A percentile compares a stretch with the other conserved stretches of the same genome.
phyloP scores from a whole-genome alignment of 2,329 filamentous ascomycete species.

The Cladosporium sp. region DNA sequence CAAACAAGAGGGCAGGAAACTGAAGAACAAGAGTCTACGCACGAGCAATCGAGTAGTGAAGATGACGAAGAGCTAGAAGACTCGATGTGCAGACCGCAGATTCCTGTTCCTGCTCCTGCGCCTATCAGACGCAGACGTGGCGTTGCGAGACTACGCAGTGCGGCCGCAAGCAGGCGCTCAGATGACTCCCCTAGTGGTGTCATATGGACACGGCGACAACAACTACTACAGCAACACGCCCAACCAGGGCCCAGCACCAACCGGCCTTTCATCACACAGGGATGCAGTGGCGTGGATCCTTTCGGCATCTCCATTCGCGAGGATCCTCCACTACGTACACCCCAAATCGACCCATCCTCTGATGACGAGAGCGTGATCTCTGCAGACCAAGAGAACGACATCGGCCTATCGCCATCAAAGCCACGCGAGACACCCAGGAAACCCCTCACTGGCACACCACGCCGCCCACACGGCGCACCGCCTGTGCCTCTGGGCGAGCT shows the following conservation, averaged over 20 bases:
- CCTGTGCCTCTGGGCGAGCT: slow-evolving; percentile 35
- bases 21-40: slow-evolving; percentile 17
- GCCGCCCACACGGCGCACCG: slow-evolving; percentile 30
- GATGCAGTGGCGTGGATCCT: slow-evolving; percentile 18
- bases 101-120: slow-evolving; percentile 24
- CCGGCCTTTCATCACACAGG: slow-evolving; percentile 30
- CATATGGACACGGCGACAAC: slow-evolving; percentile 22
- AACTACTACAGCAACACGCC: slow-evolving; percentile 1
- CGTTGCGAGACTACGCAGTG: slow-evolving; percentile 30
- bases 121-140: slow-evolving; percentile 30
- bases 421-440: slow-evolving; percentile 30
- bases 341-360: slow-evolving; percentile 13
- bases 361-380: slow-evolving; percentile 40
- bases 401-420: slow-evolving; percentile 42
- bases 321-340: slow-evolving; percentile 13
- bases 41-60: slow-evolving; percentile 11
- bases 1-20: slow-evolving; percentile 49
- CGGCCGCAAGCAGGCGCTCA: slow-evolving; percentile 23
- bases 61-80: slow-evolving; percentile 23
- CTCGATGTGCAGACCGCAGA: slow-evolving; percentile 20
- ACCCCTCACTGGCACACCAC: slow-evolving; percentile 33
- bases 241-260: slow-evolving; percentile 9
- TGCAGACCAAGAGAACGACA: slow-evolving; percentile 53
- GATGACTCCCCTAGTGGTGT: slow-evolving; percentile 30
- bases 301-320: slow-evolving; percentile 9